phyloP scores from a whole-genome alignment of 2,329 filamentous ascomycete genomes.

The Nothopassalora personata region DNA sequence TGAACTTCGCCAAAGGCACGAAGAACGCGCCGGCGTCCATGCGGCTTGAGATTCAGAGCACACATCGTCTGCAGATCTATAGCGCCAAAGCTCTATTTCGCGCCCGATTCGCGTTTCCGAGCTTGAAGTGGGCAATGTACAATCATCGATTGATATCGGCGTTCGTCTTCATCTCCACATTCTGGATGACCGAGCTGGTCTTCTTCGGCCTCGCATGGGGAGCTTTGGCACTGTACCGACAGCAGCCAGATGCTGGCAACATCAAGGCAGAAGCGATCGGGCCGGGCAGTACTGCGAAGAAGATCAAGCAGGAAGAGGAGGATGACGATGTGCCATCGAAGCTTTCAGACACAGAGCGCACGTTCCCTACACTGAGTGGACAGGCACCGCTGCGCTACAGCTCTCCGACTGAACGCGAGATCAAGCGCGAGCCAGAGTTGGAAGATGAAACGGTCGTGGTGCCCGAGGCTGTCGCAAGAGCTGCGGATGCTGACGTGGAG shows the following conservation, averaged over 20 bases:
- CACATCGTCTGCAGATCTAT: constrained; percentile 69
- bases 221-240: constrained; percentile 43
- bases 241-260: constrained; percentile 6
- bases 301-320: constrained; percentile 26
- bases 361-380: constrained; percentile 44
- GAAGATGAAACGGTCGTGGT: constrained; percentile 21
- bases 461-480: constrained; percentile 19
- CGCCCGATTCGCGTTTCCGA: constrained; percentile 60
- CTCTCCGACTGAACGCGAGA: constrained; percentile 13
- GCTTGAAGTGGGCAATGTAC: constrained; percentile 80
- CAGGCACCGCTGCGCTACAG: constrained; percentile 38
- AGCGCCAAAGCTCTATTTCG: constrained; percentile 61
- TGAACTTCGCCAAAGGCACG: constrained; percentile 57
- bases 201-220: constrained; percentile 64
- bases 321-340: constrained; percentile 19
- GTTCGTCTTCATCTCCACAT: constrained; percentile 60
- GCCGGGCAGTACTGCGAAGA: constrained; percentile 12
- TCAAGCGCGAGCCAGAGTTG: constrained; percentile 27
- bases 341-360: constrained; percentile 45
- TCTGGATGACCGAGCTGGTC: constrained; percentile 71
- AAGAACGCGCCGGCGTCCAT: constrained; percentile 50
- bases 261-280: constrained; percentile 17
- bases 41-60: constrained; percentile 64
- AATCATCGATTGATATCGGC: constrained; percentile 69
- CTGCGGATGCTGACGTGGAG: constrained; percentile 37